Percentiles rank a stretch among this genome's conserved stretches.
phyloP scores from a whole-genome alignment of 805 yeast genomes.

The Saccharomycopsis capsularis region DNA sequence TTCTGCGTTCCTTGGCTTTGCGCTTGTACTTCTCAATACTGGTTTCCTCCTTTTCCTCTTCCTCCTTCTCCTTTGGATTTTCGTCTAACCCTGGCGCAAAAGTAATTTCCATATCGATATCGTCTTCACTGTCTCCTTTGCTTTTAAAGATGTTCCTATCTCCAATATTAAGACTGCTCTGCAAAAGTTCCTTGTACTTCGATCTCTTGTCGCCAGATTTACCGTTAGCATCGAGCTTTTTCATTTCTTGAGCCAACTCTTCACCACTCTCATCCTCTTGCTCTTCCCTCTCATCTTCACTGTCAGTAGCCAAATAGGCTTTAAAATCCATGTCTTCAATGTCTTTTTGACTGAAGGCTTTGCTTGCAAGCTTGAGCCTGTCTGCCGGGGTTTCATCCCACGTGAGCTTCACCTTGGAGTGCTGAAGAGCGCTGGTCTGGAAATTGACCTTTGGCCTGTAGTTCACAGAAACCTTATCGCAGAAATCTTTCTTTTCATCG shows the following conservation, averaged over 20 bases:
- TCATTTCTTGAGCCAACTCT: conserved; percentile 44
- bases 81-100: conserved; percentile 80
- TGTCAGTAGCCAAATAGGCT: conserved; percentile 82
- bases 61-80: conserved; percentile 28
- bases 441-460: conserved; percentile 72
- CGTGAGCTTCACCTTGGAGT: conserved; percentile 89
- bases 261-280: conserved; percentile 50
- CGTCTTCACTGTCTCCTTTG: conserved; percentile 41
- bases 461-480: conserved; percentile 63
- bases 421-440: conserved; percentile 92
- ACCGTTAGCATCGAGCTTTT: conserved; percentile 44
- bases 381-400: conserved; percentile 99
- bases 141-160: conserved; percentile 31
- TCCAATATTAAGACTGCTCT: conserved; percentile 33
- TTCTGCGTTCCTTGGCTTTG: conserved; percentile 89
- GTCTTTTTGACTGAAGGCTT: conserved; percentile 83
- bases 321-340: conserved; percentile 85
- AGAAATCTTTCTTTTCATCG: conserved; percentile 65
- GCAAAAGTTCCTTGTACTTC: conserved; percentile 57
- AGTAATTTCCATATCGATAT: conserved; percentile 90
- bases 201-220: conserved; percentile 38
- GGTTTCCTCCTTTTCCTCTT: conserved; percentile 50
- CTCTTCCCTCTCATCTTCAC: conserved; percentile 48
- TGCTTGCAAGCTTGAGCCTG: conserved; percentile 64
- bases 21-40: conserved; percentile 75